phyloP scores from a whole-genome alignment of 768 basidiomycete species.

The Strobilomyces confusus region DNA sequence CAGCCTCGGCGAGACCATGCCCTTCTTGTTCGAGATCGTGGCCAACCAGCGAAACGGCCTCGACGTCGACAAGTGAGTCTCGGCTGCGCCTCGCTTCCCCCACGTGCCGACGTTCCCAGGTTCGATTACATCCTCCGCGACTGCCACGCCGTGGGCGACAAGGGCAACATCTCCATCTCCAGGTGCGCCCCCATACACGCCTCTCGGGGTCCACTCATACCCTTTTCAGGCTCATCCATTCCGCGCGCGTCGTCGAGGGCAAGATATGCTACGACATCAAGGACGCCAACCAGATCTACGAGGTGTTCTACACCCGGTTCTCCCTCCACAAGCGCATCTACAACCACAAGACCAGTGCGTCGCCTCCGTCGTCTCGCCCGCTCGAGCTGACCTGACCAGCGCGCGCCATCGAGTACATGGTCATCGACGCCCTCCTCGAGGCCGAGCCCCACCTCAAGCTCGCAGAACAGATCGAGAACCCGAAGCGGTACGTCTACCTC shows the following conservation, averaged over 20 bases:
- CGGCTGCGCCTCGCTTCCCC: no score
- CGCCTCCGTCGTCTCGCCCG: no score
- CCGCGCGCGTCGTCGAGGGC: conserved; percentile 68
- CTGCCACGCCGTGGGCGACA: conserved; percentile 64
- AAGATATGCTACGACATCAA: conserved; percentile 82
- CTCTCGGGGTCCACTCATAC: neutral
- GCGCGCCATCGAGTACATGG: conserved; percentile 78
- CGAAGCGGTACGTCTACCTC: conserved; percentile 56
- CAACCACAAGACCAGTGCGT: conserved; percentile 61
- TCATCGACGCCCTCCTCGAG: conserved; percentile 69
- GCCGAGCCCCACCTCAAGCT: conserved; percentile 67
- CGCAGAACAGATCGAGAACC: conserved; percentile 50
- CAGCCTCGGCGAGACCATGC: conserved; percentile 47
- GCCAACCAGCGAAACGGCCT: conserved; percentile 78
- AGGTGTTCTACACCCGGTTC: conserved; percentile 70
- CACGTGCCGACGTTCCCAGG: conserved; percentile 32
- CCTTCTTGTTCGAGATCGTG: conserved; percentile 80
- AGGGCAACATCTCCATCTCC: conserved; percentile 46
- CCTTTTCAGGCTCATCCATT: conserved; percentile 56
- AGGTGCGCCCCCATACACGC: conserved; percentile 31
- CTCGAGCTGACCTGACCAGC: conserved; percentile 35
- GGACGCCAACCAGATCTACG: conserved; percentile 71
- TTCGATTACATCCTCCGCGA: conserved; percentile 83
- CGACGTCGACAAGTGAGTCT: conserved; percentile 75
- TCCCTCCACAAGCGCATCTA: conserved; percentile 83